Percentiles rank a stretch among this genome's conserved stretches.
phyloP scores from a whole-genome alignment of 164 flowering plant species.

The Nymphaea colorata region DNA sequence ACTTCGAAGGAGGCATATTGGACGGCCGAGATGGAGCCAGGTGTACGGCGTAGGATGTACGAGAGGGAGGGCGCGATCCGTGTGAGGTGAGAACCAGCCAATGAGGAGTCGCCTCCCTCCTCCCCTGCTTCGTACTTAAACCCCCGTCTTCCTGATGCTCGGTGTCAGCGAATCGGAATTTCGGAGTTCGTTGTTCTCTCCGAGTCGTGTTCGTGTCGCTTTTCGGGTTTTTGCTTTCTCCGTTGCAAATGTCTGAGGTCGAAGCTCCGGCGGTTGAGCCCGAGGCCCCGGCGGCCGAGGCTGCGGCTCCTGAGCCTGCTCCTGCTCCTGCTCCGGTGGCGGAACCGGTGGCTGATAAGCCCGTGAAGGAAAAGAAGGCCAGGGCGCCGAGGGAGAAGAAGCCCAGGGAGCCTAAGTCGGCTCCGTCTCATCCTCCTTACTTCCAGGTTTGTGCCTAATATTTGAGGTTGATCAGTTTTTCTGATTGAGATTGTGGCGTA shows the following conservation, averaged over 20 bases:
- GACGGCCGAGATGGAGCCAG: not conserved
- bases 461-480: too few relatives aligned
- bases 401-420: not conserved
- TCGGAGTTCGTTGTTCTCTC: not conserved
- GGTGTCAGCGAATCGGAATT: not conserved
- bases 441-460: slow-evolving; percentile 9
- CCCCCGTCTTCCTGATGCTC: not conserved
- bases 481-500: too few relatives aligned
- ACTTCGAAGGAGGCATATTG: not conserved
- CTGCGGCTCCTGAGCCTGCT: too few relatives aligned
- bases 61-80: not conserved
- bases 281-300: not conserved
- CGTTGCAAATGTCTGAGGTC: not conserved
- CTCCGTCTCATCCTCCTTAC: slow-evolving; percentile 50
- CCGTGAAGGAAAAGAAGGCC: slow-evolving; percentile 24
- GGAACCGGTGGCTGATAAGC: not conserved
- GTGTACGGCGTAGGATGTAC: not conserved
- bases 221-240: not conserved
- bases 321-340: too few relatives aligned
- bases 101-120: not conserved
- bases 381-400: slow-evolving; percentile 14
- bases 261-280: not conserved
- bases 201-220: not conserved
- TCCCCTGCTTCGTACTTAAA: not conserved
- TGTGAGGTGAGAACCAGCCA: not conserved